A percentile compares a stretch with the other conserved stretches of the same genome.
Evolutionary conservation across 768 basidiomycete genomes (phyloP).

Genomic region (Pleurotus citrinopileatus): DNA sequence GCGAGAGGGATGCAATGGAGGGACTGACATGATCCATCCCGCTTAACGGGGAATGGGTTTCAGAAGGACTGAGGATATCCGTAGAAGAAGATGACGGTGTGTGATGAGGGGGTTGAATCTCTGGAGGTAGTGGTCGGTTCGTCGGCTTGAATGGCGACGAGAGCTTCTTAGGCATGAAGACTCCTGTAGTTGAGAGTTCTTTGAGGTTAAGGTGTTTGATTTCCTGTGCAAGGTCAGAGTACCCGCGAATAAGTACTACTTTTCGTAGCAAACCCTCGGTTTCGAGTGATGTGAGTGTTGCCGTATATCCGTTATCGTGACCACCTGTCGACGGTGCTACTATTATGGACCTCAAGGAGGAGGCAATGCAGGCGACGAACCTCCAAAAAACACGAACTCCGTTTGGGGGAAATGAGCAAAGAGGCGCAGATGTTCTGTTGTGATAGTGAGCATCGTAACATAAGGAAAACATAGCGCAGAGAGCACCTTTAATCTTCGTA

Average conservation of each 20-base stretch:
- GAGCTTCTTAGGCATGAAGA: slow-evolving; percentile 42
- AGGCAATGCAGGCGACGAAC: slow-evolving; percentile 24
- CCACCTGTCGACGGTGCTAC: slow-evolving; percentile 28
- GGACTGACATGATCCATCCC: slow-evolving; percentile 4
- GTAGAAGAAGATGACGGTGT: background rate
- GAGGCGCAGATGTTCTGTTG: slow-evolving; percentile 36
- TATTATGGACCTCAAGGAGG: background rate
- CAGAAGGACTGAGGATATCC: background rate
- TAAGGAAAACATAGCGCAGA: slow-evolving; percentile 9
- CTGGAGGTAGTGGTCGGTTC: background rate
- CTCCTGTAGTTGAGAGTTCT: slow-evolving; percentile 30
- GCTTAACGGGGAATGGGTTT: background rate
- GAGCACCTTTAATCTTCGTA: slow-evolving; percentile 52
- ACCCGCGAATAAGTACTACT: slow-evolving; percentile 44
- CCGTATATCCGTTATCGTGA: slow-evolving; percentile 50
- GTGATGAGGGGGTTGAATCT: background rate
- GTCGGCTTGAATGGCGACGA: background rate
- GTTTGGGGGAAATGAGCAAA: slow-evolving; percentile 44
- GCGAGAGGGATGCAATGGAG: background rate
- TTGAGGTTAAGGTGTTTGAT: slow-evolving; percentile 35
- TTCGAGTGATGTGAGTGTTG: slow-evolving; percentile 35
- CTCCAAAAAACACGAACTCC: slow-evolving; percentile 45
- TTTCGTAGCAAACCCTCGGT: slow-evolving; percentile 43
- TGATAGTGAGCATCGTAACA: slow-evolving; percentile 10
- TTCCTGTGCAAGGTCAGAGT: slow-evolving; percentile 38